Evolutionary conservation across 495 filamentous ascomycete species (phyloP).

Genomic region (Tricharina praecox): DNA sequence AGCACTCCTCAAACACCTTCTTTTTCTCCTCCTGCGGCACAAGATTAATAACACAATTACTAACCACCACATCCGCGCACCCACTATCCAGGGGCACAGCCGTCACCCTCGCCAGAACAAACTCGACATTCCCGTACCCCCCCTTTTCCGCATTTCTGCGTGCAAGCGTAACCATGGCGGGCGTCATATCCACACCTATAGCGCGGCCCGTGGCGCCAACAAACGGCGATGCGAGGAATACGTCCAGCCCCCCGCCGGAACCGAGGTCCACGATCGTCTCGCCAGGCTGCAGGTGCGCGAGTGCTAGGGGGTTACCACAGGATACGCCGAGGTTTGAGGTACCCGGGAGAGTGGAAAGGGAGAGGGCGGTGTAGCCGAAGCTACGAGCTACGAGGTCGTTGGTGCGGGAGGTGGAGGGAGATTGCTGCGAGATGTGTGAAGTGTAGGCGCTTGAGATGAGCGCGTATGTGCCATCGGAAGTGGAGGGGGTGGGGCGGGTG

Average conservation of each 20-base stretch:
- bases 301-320: conserved; percentile 47
- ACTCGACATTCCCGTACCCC: conserved; percentile 16
- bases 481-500: too few relatives aligned
- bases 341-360: conserved; percentile 38
- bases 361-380: conserved; percentile 42
- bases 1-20: conserved; percentile 42
- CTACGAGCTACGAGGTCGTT: conserved; percentile 37
- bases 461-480: too few relatives aligned
- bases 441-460: not conserved
- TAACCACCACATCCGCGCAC: conserved; percentile 42
- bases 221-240: conserved; percentile 41
- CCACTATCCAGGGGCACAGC: too few relatives aligned
- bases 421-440: conserved; percentile 5
- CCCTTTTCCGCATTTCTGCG: conserved; percentile 31
- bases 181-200: conserved; percentile 53
- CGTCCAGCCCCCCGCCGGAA: conserved; percentile 46
- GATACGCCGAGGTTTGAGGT: conserved; percentile 47
- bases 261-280: conserved; percentile 49
- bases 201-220: conserved; percentile 38
- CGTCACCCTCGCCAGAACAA: too few relatives aligned
- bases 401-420: conserved; percentile 27
- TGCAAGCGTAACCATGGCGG: conserved; percentile 38
- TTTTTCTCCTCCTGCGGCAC: conserved; percentile 42
- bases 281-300: conserved; percentile 40
- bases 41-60: conserved; percentile 46